phyloP scores from a whole-genome alignment of 2,329 filamentous ascomycete genomes.

The Claviceps purpurea region DNA sequence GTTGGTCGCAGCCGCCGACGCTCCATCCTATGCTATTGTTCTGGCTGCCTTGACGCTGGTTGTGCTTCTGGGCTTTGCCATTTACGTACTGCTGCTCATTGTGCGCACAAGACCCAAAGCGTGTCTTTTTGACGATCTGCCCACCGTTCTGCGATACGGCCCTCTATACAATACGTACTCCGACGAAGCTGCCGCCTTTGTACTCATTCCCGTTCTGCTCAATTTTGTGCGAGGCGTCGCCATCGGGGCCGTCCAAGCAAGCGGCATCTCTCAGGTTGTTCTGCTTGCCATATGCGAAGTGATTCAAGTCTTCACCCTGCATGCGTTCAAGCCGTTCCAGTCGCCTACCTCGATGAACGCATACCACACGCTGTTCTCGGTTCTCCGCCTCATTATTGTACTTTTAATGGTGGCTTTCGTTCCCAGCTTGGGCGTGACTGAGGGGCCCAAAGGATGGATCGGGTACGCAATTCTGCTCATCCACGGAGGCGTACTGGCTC shows the following conservation, averaged over 20 bases:
- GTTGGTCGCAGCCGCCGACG: constrained; percentile 58
- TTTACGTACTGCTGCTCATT: constrained; percentile 72
- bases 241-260: constrained; percentile 84
- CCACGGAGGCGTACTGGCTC: constrained; percentile 71
- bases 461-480: constrained; percentile 82
- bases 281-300: constrained; percentile 90
- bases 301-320: constrained; percentile 71
- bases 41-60: constrained; percentile 64
- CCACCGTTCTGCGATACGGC: constrained; percentile 79
- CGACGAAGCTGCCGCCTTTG: constrained; percentile 82
- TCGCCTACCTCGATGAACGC: constrained; percentile 93
- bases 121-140: constrained; percentile 83
- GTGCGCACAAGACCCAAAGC: constrained; percentile 68
- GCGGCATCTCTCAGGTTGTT: constrained; percentile 85
- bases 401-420: constrained; percentile 73
- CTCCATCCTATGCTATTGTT: constrained; percentile 57
- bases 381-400: constrained; percentile 61
- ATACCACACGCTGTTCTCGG: constrained; percentile 77
- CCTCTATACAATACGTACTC: constrained; percentile 96
- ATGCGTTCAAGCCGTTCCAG: constrained; percentile 83
- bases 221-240: constrained; percentile 79
- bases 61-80: constrained; percentile 57
- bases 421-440: constrained; percentile 64
- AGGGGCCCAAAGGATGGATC: constrained; percentile 82
- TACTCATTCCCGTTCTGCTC: constrained; percentile 71